These are phyloP conservation scores for Populus euphratica DNA, from an alignment of 345 rosid genomes.

Conservation along the genomic window DNA sequence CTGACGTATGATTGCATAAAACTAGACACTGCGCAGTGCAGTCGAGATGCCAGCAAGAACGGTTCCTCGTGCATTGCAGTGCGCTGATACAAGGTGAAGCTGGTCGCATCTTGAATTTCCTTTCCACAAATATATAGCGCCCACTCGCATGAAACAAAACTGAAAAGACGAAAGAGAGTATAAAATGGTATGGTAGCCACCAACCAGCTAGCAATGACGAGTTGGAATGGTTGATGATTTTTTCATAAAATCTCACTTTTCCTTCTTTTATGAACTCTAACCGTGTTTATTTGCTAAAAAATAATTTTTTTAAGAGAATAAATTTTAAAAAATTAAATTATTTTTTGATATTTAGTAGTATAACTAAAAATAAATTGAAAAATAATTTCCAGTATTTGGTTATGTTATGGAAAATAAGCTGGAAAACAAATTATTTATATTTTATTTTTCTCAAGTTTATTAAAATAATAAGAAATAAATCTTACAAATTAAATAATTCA, in stretches of 20 bases:
- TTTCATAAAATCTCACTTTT: neutral
- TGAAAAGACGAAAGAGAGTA: neutral
- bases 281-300: too few species aligned
- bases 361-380: too few species aligned
- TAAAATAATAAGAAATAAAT: too few species aligned
- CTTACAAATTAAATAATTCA: too few species aligned
- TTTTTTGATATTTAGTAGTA: too few species aligned
- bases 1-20: slow-evolving; percentile 9
- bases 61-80: neutral
- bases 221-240: neutral
- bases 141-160: neutral
- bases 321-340: too few species aligned
- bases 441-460: too few species aligned
- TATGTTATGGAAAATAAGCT: too few species aligned
- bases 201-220: neutral
- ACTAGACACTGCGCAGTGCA: slow-evolving; percentile 6
- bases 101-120: neutral
- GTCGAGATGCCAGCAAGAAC: neutral
- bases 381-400: too few species aligned
- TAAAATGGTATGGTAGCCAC: neutral
- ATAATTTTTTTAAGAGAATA: too few species aligned
- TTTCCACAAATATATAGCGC: neutral
- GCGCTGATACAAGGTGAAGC: neutral
- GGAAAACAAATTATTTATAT: too few species aligned
- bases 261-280: neutral